Percentiles rank a stretch among this genome's conserved stretches.
phyloP scores from a whole-genome alignment of 371 early-diverging fungal species.

The Catenaria anguillulae region DNA sequence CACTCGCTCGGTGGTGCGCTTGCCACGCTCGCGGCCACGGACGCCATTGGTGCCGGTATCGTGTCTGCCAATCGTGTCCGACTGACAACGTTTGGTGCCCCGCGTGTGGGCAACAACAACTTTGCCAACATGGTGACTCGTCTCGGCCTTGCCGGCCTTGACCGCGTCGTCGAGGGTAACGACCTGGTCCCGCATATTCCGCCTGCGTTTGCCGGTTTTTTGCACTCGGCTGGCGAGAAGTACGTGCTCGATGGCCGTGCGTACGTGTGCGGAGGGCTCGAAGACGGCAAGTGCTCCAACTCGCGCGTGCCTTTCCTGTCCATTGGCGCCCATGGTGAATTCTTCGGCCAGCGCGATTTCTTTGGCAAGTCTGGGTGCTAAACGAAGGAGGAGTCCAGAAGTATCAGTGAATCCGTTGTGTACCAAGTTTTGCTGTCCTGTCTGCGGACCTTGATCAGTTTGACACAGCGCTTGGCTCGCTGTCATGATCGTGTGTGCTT shows the following conservation, averaged over 20 bases:
- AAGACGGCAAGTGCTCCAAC: neutral
- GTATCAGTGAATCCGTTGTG: too few species aligned
- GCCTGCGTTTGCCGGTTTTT: neutral
- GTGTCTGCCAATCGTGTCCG: neutral
- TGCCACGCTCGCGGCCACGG: neutral
- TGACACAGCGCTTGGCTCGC: too few species aligned
- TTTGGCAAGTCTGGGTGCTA: neutral
- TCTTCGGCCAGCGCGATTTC: neutral
- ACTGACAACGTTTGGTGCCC: neutral
- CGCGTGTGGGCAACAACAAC: neutral
- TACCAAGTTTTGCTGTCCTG: too few species aligned
- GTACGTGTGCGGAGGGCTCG: neutral
- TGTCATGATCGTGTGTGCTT: too few species aligned
- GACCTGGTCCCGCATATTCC: neutral
- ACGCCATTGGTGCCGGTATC: neutral
- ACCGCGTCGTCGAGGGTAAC: neutral
- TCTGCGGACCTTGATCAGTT: too few species aligned
- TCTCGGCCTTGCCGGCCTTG: neutral
- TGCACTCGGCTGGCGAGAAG: neutral
- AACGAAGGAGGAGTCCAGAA: too few species aligned
- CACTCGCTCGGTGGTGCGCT: slow-evolving; percentile 1
- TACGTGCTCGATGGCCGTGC: neutral
- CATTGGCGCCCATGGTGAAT: neutral
- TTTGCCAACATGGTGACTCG: neutral
- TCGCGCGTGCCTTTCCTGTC: slow-evolving; percentile 1